Evolutionary conservation across 2,329 filamentous ascomycete genomes (phyloP).

Genomic region (Drechslerella stenobrocha): DNA sequence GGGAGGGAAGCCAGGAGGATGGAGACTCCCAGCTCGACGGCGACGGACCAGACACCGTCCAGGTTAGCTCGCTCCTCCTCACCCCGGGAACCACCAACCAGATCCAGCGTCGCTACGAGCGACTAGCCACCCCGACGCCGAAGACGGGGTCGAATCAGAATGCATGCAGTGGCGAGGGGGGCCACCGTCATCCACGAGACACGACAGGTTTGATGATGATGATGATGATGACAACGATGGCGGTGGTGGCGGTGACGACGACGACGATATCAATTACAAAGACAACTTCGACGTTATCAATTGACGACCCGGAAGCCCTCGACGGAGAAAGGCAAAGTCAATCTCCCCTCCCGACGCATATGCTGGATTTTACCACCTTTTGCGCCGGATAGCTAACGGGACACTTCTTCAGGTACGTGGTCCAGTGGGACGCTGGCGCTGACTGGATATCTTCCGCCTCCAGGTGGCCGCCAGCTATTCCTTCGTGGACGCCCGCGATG

Average conservation of each 20-base stretch:
- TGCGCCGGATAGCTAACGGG: slow-evolving; percentile 24
- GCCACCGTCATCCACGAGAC: slow-evolving; percentile 3
- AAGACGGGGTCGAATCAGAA: not conserved
- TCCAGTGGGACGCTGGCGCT: not conserved
- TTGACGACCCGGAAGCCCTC: no score
- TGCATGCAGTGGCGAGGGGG: not conserved
- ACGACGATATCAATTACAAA: slow-evolving; percentile 1
- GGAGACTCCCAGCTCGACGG: not conserved
- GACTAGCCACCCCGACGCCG: not conserved
- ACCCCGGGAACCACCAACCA: slow-evolving; percentile 4
- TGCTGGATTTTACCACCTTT: no score
- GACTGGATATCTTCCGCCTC: slow-evolving; percentile 24
- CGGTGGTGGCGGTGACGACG: no score
- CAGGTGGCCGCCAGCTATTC: slow-evolving; percentile 23
- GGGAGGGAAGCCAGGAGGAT: not conserved
- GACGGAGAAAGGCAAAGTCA: no score
- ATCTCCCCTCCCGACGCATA: no score
- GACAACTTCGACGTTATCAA: no score
- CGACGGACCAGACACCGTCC: not conserved
- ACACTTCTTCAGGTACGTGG: not conserved
- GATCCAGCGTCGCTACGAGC: not conserved
- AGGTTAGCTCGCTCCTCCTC: not conserved
- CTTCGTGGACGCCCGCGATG: slow-evolving; percentile 6
- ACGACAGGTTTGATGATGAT: not conserved
- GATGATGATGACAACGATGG: slow-evolving; percentile 1